Evolutionary conservation across 2,329 filamentous ascomycete species (phyloP).

Genomic region (Neocucurbitaria cava): DNA sequence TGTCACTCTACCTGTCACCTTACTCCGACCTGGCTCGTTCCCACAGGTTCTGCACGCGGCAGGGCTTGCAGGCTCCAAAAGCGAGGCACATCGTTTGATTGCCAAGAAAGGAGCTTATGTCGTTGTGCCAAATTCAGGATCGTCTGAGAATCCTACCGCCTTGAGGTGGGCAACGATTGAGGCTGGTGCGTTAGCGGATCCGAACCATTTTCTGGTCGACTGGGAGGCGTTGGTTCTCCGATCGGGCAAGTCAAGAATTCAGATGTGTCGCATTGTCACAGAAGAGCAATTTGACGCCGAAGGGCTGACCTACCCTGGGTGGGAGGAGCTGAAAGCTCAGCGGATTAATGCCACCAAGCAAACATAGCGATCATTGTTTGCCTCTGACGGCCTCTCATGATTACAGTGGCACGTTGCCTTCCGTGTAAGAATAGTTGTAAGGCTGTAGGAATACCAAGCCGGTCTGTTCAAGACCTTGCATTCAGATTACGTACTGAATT

Average conservation of each 20-base stretch:
- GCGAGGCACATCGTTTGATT: slow-evolving; percentile 67
- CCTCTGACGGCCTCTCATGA: background rate
- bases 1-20: slow-evolving; percentile 65
- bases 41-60: slow-evolving; percentile 66
- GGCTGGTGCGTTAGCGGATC: slow-evolving; percentile 64
- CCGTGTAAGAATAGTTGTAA: background rate
- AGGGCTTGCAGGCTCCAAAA: slow-evolving; percentile 63
- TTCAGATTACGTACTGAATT: background rate
- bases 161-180: slow-evolving; percentile 71
- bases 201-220: slow-evolving; percentile 66
- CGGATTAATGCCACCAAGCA: background rate
- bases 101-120: slow-evolving; percentile 66
- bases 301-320: slow-evolving; percentile 59
- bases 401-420: background rate
- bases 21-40: slow-evolving; percentile 63
- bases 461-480: background rate
- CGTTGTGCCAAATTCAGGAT: slow-evolving; percentile 52
- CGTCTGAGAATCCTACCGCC: slow-evolving; percentile 46
- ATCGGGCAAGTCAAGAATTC: slow-evolving; percentile 67
- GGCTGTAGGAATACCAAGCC: background rate
- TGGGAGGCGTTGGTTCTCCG: slow-evolving; percentile 62
- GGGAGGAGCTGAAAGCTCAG: slow-evolving; percentile 47
- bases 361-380: background rate
- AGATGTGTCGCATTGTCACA: slow-evolving; percentile 61
- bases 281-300: slow-evolving; percentile 60